Conservation (phyloP, 2,329 filamentous ascomycete species). For the Fusarium coicis region DNA sequence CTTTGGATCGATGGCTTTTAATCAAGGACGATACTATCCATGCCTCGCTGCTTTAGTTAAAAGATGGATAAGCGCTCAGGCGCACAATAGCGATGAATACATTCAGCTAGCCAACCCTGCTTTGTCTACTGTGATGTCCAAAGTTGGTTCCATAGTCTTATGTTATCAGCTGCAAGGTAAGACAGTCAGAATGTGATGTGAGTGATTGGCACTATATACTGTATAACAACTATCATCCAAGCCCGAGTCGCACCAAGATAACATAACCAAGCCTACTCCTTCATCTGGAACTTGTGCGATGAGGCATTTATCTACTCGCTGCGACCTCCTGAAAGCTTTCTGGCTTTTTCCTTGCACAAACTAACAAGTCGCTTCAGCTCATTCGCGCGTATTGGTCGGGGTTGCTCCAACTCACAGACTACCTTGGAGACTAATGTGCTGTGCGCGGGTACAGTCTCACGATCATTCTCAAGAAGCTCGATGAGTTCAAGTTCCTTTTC, state of each 20-base stretch:
- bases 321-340: conserved; percentile 34
- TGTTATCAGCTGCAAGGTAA: neutral
- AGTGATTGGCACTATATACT: conserved; percentile 20
- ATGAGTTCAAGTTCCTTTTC: neutral
- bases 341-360: conserved; percentile 44
- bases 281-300: neutral
- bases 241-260: conserved; percentile 15
- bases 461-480: conserved; percentile 2
- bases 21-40: neutral
- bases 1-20: neutral
- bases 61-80: conserved; percentile 25
- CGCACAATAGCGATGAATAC: conserved; percentile 12
- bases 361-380: conserved; percentile 47
- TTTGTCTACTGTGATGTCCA: neutral
- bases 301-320: conserved; percentile 21
- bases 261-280: conserved; percentile 3
- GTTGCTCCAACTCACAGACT: conserved; percentile 47
- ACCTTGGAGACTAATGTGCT: conserved; percentile 42
- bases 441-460: conserved; percentile 31
- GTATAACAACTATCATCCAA: conserved; percentile 22
- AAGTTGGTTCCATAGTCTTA: neutral
- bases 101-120: neutral
- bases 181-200: neutral
- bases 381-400: conserved; percentile 45
- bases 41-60: conserved; percentile 4